phyloP scores from a whole-genome alignment of 2,329 filamentous ascomycete genomes.

The Fusarium odoratissimum region DNA sequence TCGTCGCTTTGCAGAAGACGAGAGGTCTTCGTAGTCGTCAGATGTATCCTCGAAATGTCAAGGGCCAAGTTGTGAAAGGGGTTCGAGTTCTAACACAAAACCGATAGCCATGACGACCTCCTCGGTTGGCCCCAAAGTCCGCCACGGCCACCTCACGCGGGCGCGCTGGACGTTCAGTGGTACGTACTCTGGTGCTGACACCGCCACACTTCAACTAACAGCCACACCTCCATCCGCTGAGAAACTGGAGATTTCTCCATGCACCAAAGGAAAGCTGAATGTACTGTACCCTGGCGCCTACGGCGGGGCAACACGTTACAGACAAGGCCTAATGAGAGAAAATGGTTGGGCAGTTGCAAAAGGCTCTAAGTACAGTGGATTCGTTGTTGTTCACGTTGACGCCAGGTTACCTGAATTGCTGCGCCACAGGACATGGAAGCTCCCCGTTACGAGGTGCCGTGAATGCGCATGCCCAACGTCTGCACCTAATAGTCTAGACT shows the following conservation, averaged over 20 bases:
- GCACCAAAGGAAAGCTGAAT: conserved; percentile 1
- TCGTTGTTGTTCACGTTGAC: conserved; percentile 4
- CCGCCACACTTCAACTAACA: conserved; percentile 26
- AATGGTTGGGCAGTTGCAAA: conserved; percentile 28
- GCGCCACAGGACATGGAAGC: conserved; percentile 29
- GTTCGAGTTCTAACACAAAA: conserved; percentile 24
- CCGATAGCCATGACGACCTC: conserved; percentile 30
- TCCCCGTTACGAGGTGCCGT: conserved; percentile 5
- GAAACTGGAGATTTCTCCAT: conserved; percentile 12
- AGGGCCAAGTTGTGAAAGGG: conserved; percentile 31
- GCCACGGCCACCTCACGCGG: conserved; percentile 17
- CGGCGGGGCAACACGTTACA: conserved; percentile 22
- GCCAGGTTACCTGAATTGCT: conserved; percentile 1
- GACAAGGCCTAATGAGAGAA: not conserved
- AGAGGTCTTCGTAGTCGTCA: not conserved
- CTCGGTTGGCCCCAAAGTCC: conserved; percentile 18
- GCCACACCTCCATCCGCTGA: not conserved
- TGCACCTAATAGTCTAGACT: not conserved
- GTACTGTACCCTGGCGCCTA: conserved; percentile 5
- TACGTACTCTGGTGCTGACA: conserved; percentile 23
- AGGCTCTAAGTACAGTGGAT: not conserved
- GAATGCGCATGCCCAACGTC: conserved; percentile 10
- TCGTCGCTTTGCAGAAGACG: not conserved
- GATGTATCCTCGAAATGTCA: not conserved
- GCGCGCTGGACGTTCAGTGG: not conserved